Base-by-base conservation (phyloP, 2,329 filamentous ascomycete genomes). In the Xylaria arbuscula region DNA sequence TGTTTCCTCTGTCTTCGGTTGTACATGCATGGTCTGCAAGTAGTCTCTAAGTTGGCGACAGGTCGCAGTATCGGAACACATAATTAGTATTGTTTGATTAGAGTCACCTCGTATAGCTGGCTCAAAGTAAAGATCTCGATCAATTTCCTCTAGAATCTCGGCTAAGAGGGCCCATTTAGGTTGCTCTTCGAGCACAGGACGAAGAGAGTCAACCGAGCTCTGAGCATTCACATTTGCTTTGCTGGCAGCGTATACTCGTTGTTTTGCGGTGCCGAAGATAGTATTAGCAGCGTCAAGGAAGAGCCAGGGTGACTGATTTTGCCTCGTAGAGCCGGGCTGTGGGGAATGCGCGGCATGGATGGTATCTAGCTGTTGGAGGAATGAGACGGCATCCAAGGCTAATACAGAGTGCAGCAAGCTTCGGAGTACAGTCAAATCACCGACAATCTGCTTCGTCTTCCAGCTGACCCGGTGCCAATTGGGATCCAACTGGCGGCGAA, bases 381-480 rank as follows among this genome's bases (percentile, higher is more conserved):
- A 97, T 5, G 92, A 93, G 40, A 98, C 93, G 22, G 93, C 90
- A 80, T 99, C 96, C 73, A 96, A 93, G 1, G 91, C 91, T 32
- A 99, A 86, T 22, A 99, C 84, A 42, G 85, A 91, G 80, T 95
- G 92, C 17, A 99, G 86, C 79, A 98, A 91, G 24, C 89, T 90
- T 66, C 95, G 88, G 45, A 99, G 85, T 19, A 97, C 90, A 0
- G 91, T 92, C 73, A 99, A 80, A 78, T 98, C 96, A 75, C 90
- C 92, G 65, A 97, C 95, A 73, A 99, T 97, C 80, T 98, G 94
- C 75, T 92, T 93, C 1, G 95, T 98, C 80, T 96, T 94, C 86
- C 93, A 97, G 79, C 92, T 98, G 60, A 97, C 93, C 62, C 96
- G 89, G 82, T 99, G 96, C 96, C 96, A 99, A 67, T 98, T 94